Percentiles rank a stretch among this genome's conserved stretches.
Evolutionary conservation across 1,284 basidiomycete genomes (phyloP).

Genomic region (Tylopilus orsonianus): DNA sequence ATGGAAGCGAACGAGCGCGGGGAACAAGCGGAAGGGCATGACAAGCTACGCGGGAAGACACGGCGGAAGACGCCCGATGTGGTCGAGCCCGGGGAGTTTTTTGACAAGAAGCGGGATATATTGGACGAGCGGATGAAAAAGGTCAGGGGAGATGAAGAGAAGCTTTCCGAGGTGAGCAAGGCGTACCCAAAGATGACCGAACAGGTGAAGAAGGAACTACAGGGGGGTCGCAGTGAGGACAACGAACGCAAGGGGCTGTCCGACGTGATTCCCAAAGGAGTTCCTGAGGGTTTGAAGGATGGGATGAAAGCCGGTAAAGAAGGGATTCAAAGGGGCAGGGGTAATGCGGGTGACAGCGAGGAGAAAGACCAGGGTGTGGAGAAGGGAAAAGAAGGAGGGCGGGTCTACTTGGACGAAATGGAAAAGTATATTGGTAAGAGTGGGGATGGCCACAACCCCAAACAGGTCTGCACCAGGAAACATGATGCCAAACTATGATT

Average conservation of each 20-base stretch:
- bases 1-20: background rate
- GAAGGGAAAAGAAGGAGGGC: slow-evolving; percentile 8
- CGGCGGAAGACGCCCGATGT: slow-evolving; percentile 2
- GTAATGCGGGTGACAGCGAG: background rate
- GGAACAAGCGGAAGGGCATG: background rate
- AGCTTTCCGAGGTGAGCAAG: slow-evolving; percentile 21
- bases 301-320: slow-evolving; percentile 6
- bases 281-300: background rate
- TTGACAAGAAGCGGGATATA: slow-evolving; percentile 22
- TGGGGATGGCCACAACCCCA: slow-evolving; percentile 8
- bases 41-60: background rate
- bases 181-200: slow-evolving; percentile 16
- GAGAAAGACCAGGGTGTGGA: slow-evolving; percentile 6
- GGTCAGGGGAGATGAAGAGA: slow-evolving; percentile 18
- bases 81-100: slow-evolving; percentile 11
- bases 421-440: slow-evolving; percentile 5
- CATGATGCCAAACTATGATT: slow-evolving; percentile 26
- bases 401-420: slow-evolving; percentile 9
- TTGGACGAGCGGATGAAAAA: slow-evolving; percentile 18
- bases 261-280: slow-evolving; percentile 10
- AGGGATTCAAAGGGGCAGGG: background rate
- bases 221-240: slow-evolving; percentile 1
- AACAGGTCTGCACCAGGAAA: slow-evolving; percentile 14
- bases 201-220: slow-evolving; percentile 17
- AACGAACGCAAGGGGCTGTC: slow-evolving; percentile 10